Evolutionary conservation across 768 basidiomycete genomes (phyloP).

Genomic region (Russula virescens): DNA sequence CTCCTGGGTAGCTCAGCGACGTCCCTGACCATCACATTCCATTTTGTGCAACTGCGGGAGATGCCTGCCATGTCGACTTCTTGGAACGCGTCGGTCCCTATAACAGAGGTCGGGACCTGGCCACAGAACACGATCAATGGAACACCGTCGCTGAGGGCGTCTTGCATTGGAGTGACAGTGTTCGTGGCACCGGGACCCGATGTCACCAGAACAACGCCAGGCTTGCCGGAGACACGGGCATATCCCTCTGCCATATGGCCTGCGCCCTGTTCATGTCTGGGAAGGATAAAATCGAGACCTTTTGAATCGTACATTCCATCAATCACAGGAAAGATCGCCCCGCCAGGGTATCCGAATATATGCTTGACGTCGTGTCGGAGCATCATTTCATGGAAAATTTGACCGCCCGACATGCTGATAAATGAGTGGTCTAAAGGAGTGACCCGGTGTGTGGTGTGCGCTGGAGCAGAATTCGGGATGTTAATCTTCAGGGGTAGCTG

Average conservation of each 20-base stretch:
- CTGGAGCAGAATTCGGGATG: slow-evolving; percentile 34
- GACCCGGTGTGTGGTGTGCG: slow-evolving; percentile 37
- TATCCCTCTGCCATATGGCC: slow-evolving; percentile 99
- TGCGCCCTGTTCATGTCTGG: slow-evolving; percentile 95
- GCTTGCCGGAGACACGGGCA: slow-evolving; percentile 91
- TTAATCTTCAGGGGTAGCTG: slow-evolving; percentile 40
- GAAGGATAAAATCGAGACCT: slow-evolving; percentile 92
- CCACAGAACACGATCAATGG: slow-evolving; percentile 95
- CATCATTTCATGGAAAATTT: slow-evolving; percentile 99
- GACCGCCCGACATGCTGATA: slow-evolving; percentile 90
- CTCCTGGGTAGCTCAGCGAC: slow-evolving; percentile 89
- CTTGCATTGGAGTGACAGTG: slow-evolving; percentile 96
- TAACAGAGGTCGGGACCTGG: slow-evolving; percentile 96
- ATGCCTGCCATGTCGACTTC: slow-evolving; percentile 97
- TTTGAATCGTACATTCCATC: slow-evolving; percentile 97
- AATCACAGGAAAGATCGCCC: slow-evolving; percentile 98
- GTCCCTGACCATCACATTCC: slow-evolving; percentile 99
- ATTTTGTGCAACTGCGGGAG: slow-evolving; percentile 95
- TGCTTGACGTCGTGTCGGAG: slow-evolving; percentile 94
- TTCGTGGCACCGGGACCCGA: slow-evolving; percentile 98
- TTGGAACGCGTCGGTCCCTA: slow-evolving; percentile 97
- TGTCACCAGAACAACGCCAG: slow-evolving; percentile 96
- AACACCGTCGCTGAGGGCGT: slow-evolving; percentile 89
- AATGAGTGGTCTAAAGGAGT: slow-evolving; percentile 73
- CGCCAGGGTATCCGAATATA: slow-evolving; percentile 96